Evolutionary conservation across 805 yeast genomes (phyloP).

Genomic region (Starmerella khaoyaiensis): DNA sequence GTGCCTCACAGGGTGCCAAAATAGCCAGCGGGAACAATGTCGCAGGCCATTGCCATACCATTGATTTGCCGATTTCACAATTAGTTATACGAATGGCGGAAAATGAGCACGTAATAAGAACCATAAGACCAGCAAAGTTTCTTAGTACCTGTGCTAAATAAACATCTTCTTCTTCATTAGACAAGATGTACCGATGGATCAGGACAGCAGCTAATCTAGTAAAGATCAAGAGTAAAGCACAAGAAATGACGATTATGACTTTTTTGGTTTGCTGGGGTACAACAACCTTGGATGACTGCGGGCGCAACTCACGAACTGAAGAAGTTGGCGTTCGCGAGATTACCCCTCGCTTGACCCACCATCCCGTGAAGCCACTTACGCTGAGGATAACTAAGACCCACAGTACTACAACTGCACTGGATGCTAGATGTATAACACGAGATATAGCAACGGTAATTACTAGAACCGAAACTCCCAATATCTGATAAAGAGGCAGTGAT

Average conservation of each 20-base stretch:
- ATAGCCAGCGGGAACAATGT: conserved; percentile 10
- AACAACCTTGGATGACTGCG: neutral
- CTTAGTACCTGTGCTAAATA: conserved; percentile 17
- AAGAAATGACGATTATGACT: neutral
- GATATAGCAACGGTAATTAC: conserved; percentile 3
- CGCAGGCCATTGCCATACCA: conserved; percentile 22
- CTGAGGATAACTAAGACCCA: conserved; percentile 8
- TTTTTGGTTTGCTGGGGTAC: neutral
- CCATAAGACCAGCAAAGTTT: conserved; percentile 18
- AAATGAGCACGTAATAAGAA: conserved; percentile 19
- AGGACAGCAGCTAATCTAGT: conserved; percentile 9
- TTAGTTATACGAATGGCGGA: conserved; percentile 16
- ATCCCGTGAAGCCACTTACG: conserved; percentile 3
- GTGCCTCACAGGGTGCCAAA: conserved; percentile 5
- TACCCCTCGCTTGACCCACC: conserved; percentile 7
- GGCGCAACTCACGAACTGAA: conserved; percentile 9
- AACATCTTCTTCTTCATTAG: conserved; percentile 3
- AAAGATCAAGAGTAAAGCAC: conserved; percentile 3
- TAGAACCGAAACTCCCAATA: conserved; percentile 5
- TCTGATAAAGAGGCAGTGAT: neutral
- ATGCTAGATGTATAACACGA: conserved; percentile 4
- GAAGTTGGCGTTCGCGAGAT: conserved; percentile 7
- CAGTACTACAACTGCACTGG: conserved; percentile 8
- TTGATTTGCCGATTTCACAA: conserved; percentile 13
- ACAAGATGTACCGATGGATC: conserved; percentile 3